These are phyloP conservation scores for Dendrocalamus latiflorus DNA, from an alignment of 202 grass and related monocot genomes.

Conservation along the genomic window DNA sequence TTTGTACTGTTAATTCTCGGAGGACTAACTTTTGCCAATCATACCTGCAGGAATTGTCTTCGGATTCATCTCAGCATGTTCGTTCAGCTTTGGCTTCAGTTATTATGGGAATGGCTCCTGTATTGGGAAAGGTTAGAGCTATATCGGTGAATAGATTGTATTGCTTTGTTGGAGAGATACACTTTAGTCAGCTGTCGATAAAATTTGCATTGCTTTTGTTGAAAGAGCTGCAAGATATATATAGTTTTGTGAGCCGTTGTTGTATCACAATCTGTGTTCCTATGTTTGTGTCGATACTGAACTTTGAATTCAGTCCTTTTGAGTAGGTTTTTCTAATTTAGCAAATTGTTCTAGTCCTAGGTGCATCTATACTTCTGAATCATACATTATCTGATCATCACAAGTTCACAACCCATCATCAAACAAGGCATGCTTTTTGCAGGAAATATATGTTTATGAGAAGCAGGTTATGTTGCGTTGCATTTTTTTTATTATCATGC, in stretches of 20 bases:
- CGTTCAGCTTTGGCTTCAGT: conserved; percentile 82
- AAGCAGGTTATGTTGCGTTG: not conserved
- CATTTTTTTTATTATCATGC: not conserved
- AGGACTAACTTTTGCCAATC: not conserved
- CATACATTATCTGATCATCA: not conserved
- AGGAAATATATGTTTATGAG: not conserved
- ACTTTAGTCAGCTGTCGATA: not conserved
- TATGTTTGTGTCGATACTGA: not conserved
- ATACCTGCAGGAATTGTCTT: conserved; percentile 50
- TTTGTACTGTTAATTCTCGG: not conserved
- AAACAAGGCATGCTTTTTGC: not conserved
- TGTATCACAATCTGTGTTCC: not conserved
- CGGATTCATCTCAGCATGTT: conserved; percentile 88
- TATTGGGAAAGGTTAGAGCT: conserved; percentile 56
- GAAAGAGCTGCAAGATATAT: not conserved
- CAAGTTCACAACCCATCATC: not conserved
- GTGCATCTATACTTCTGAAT: not conserved
- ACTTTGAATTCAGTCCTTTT: not conserved
- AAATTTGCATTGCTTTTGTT: not conserved
- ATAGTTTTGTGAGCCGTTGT: not conserved
- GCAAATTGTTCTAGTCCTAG: not conserved
- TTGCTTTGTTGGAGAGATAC: not conserved
- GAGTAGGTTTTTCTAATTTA: not conserved
- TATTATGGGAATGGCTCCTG: conserved; percentile 90
- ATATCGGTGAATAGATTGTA: not conserved